These are phyloP conservation scores for Tolypocladium ovalisporum DNA, from an alignment of 2,329 filamentous ascomycete genomes.

Conservation along the genomic window DNA sequence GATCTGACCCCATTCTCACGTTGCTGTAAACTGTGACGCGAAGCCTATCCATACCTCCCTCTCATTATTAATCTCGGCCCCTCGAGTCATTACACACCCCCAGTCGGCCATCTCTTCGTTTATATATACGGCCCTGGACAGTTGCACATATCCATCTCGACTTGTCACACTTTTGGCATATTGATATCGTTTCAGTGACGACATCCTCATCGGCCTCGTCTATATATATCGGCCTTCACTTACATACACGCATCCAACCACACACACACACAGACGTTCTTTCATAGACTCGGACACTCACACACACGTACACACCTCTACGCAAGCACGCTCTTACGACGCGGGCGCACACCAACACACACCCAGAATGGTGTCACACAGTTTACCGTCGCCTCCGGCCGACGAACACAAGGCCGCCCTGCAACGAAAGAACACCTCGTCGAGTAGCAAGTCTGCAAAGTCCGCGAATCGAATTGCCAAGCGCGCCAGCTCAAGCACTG, in stretches of 20 bases:
- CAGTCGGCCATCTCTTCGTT: not conserved
- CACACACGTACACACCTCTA: not conserved
- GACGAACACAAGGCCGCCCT: constrained; percentile 30
- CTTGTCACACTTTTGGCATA: not conserved
- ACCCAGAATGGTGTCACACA: constrained; percentile 31
- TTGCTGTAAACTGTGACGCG: not conserved
- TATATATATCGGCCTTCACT: not conserved
- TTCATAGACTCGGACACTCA: not conserved
- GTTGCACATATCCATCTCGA: not conserved
- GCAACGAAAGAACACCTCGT: constrained; percentile 24
- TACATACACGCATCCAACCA: not conserved
- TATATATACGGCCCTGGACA: not conserved
- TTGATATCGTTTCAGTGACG: not conserved
- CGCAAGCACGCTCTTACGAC: not conserved
- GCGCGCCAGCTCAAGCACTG: constrained; percentile 29
- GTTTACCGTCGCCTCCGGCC: constrained; percentile 41
- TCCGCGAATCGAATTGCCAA: constrained; percentile 40
- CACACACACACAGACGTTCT: not conserved
- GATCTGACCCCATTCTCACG: not conserved
- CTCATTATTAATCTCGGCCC: constrained; percentile 2
- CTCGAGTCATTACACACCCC: constrained; percentile 1
- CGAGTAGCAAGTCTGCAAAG: constrained; percentile 26
- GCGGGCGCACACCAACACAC: not conserved
- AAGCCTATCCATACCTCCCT: not conserved
- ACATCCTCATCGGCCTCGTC: not conserved